A percentile compares a stretch with the other conserved stretches of the same genome.
These are phyloP conservation scores for Pestalotiopsis fici DNA, from an alignment of 2,329 filamentous ascomycete species.

Conservation along the genomic window DNA sequence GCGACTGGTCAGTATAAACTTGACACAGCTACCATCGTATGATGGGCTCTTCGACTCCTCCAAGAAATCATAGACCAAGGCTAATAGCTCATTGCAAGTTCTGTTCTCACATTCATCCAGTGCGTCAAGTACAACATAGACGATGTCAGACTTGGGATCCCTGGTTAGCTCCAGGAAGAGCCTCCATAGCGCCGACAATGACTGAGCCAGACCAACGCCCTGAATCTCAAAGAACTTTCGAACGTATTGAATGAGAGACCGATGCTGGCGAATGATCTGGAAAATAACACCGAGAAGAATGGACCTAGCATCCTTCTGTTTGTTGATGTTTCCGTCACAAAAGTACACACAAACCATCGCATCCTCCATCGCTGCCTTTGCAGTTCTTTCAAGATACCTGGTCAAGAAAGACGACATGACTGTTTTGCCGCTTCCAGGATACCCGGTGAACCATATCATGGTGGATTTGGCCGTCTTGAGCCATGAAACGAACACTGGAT, in stretches of 20 bases:
- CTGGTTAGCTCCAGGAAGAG: constrained; percentile 31
- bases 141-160: constrained; percentile 26
- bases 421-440: constrained; percentile 38
- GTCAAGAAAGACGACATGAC: constrained; percentile 34
- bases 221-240: constrained; percentile 29
- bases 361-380: constrained; percentile 5
- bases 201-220: constrained; percentile 30
- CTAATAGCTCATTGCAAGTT: constrained; percentile 25
- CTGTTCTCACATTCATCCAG: constrained; percentile 37
- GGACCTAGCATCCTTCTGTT: constrained; percentile 33
- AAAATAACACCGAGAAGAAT: constrained; percentile 36
- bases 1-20: constrained; percentile 33
- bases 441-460: constrained; percentile 36
- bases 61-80: constrained; percentile 22
- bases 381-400: constrained; percentile 25
- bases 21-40: constrained; percentile 23
- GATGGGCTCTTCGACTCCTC: constrained; percentile 9
- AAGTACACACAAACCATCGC: constrained; percentile 32
- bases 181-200: constrained; percentile 34
- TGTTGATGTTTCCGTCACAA: constrained; percentile 34
- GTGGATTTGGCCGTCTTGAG: constrained; percentile 23
- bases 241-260: constrained; percentile 31
- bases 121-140: constrained; percentile 36
- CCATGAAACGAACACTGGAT: constrained; percentile 31
- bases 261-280: constrained; percentile 32